These are phyloP conservation scores for Dalbergia cultrata DNA, from an alignment of 306 rosid genomes.

Conservation along the genomic window DNA sequence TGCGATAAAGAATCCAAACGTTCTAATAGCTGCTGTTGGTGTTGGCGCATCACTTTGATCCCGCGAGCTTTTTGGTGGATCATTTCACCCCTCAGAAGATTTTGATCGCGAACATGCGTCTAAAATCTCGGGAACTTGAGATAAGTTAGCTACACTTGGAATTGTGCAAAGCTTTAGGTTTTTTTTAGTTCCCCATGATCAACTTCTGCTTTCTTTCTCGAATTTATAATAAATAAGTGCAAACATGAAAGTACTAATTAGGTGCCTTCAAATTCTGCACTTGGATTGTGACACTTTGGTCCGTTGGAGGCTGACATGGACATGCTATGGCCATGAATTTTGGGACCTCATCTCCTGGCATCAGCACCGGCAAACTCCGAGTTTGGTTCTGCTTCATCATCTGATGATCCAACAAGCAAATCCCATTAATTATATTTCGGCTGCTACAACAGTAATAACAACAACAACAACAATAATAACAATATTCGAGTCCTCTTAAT, in stretches of 20 bases:
- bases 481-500: too few species aligned
- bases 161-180: too few species aligned
- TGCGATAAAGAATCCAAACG: too few species aligned
- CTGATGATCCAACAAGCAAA: slow-evolving; percentile 41
- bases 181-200: too few species aligned
- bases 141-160: too few species aligned
- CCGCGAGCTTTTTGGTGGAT: not conserved
- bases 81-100: too few species aligned
- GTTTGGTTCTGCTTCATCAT: slow-evolving; percentile 43
- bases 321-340: slow-evolving; percentile 76
- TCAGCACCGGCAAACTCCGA: slow-evolving; percentile 68
- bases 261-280: slow-evolving; percentile 19
- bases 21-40: too few species aligned
- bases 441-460: not conserved
- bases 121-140: too few species aligned
- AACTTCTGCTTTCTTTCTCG: not conserved
- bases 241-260: too few species aligned
- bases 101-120: too few species aligned
- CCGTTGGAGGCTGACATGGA: slow-evolving; percentile 60
- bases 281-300: slow-evolving; percentile 50
- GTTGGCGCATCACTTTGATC: not conserved
- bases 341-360: slow-evolving; percentile 87
- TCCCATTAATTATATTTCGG: not conserved
- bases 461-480: too few species aligned
- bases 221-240: not conserved